Percentiles rank a stretch among this genome's conserved stretches.
Evolutionary conservation across 208 protist species (phyloP).

Genomic region (Crithidia thermophila): DNA sequence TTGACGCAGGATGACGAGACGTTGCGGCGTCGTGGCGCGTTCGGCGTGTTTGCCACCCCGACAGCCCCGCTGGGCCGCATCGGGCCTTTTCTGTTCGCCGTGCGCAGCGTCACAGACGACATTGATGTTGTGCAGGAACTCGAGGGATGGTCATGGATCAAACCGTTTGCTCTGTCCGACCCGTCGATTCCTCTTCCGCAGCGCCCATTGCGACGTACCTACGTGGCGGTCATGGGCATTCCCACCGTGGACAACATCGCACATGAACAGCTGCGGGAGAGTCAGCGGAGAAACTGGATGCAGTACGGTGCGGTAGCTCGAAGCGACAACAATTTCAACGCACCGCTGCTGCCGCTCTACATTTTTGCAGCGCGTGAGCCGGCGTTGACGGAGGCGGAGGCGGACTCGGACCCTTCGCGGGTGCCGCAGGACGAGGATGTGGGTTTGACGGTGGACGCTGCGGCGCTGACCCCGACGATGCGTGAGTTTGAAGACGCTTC

Average conservation of each 20-base stretch:
- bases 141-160: conserved; percentile 23
- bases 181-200: no score
- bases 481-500: not conserved
- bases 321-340: conserved; percentile 9
- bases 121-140: conserved; percentile 9
- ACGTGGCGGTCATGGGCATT: conserved; percentile 29
- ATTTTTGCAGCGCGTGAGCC: conserved; percentile 14
- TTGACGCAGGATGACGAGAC: no score
- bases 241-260: conserved; percentile 9
- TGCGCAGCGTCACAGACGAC: conserved; percentile 26
- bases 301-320: conserved; percentile 14
- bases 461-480: not conserved
- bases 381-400: not conserved
- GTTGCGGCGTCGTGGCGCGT: no score
- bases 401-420: conserved; percentile 3
- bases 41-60: conserved; percentile 13
- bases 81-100: conserved; percentile 25
- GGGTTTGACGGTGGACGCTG: conserved; percentile 5
- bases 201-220: no score
- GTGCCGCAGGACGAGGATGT: no score
- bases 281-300: conserved; percentile 23
- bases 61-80: conserved; percentile 19
- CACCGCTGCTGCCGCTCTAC: conserved; percentile 23
- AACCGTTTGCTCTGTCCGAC: no score
- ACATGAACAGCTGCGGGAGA: conserved; percentile 7